Base-by-base conservation (phyloP, 164 flowering plant genomes). In the Aristolochia californica region DNA sequence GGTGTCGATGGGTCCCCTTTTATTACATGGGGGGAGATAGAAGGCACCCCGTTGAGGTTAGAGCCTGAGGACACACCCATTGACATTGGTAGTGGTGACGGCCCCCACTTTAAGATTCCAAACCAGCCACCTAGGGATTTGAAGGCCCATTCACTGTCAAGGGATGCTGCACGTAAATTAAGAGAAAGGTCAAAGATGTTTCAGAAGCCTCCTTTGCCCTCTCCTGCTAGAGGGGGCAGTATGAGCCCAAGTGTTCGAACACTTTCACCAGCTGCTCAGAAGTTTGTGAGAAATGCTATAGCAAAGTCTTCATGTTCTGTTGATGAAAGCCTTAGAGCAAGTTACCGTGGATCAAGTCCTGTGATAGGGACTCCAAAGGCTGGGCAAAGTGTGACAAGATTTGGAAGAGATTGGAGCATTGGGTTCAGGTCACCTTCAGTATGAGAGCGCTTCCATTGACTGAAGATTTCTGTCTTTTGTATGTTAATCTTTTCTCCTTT, bases 1-100 rank as follows among this genome's bases (percentile, higher is more conserved):
- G 98, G 98, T 53, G 88, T 71, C 16, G 93, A 84, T 66, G 98
- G 74, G 57, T 91, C 98, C 0, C 98, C 98, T 0, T 83, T 91
- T 54, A 84, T 91, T 20, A 91, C 98, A 14, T 91, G 98, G 98
- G 98, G 98, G 38, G 98, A 91, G 72, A 88, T 91, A 62, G 98
- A 88, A 70, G 98, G 96, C 56, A 88, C 96, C 0, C 98, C 98
- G 0, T 55, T 91, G 81, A 78, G 98, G 69, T 71, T 91, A 74
- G 98, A 91, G 48, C 55, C 66, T 10, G 96, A 86, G 77, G 98
- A 87, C 16, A 79, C 91, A 2, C 89, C 88, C 0, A 67, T 85
- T 61, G 95, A 76, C 56, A 88, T 85, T 58, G 89, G 95, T 22
- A 78, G 76, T 72, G 87, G 78, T 30, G 79, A 86, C 51, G 93